Evolutionary conservation across 1,284 basidiomycete genomes (phyloP), one percentile per base, ranked within the genome.

Genomic region (Cutaneotrichosporon sp.): DNA sequence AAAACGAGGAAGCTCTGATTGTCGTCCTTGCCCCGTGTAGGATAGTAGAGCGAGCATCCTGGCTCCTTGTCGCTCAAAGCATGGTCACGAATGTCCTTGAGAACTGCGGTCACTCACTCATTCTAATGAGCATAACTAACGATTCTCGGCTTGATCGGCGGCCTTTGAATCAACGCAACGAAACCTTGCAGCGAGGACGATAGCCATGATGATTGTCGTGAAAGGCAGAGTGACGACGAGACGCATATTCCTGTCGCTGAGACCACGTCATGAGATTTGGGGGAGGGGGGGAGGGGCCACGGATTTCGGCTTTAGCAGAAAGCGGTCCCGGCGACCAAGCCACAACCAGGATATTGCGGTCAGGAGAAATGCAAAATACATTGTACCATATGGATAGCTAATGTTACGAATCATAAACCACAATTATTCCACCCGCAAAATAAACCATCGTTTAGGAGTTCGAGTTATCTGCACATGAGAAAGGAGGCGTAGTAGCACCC

Each of bases 401-500:
- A n/a, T n/a, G n/a, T n/a, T n/a, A n/a, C n/a, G n/a, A n/a, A n/a
- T n/a, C n/a, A n/a, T n/a, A n/a, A n/a, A n/a, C n/a, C n/a, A n/a
- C n/a, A n/a, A n/a, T n/a, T n/a, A 33, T n/a, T 17, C 34, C 34
- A 11, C 33, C 7, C 34, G 17, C 35, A 16, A 35, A 35, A 4
- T 11, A 37, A 3, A 37, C 35, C 17, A 19, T 20, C 4, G 38
- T 16, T 32, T 33, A 44, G 29, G 39, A 50, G 31, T 26, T 27
- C 25, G 55, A 52, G 51, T 61, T 64, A 47, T 64, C 60, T 2
- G 60, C 62, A 39, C 62, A 64, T 24, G 58, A 60, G 48, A 60
- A 64, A 6, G 62, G 57, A 17, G 46, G 34, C 19, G 49, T 43
- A 6, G 49, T 50, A n/a, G 39, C 37, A 9, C 57, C 60, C 22